Base-by-base conservation (phyloP, 352 stramenopile species). In the Globisporangium iwayamae region DNA sequence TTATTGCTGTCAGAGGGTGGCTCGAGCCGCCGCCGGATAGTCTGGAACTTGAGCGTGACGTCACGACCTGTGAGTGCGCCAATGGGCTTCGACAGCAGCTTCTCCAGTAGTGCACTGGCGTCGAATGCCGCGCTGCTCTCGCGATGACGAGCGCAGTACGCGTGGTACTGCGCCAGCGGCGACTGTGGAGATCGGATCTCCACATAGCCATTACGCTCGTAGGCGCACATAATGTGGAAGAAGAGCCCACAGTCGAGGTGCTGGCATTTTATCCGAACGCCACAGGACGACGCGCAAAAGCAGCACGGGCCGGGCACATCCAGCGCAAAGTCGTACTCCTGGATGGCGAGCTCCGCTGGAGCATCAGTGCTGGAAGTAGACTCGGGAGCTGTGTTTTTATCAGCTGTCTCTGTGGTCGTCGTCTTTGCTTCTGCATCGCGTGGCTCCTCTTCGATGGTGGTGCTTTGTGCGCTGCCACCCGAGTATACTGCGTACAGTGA, bases 131-230 rank as follows among this genome's bases (percentile, higher is more conserved):
- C 71, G 51, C 30, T 43, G 18, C 30, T 73, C 4, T 69, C 56
- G 7, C 62, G 60, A 71, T 94, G 85, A 4, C 83, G 85, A n/a
- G 77, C 71, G 34, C 85, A 94, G 61, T 89, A 94, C 25, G 74
- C 81, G 55, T 89, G 79, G 51, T 77, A 80, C 45, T 82, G 70
- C 8, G 68, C 60, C 16, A 90, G n/a, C 16, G 43, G 14, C 57
- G 62, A 34, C 52, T 72, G n/a, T 48, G 65, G 41, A 69, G 16
- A 43, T 3, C 25, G 45, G 30, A 66, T 70, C 53, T 85, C 76
- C 18, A 88, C 52, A 28, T 74, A 67, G 10, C 79, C 79, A 55
- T 62, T 69, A 32, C 36, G 25, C 13, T 65, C 60, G 69, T 79
- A 73, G 25, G 80, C 80, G 43, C 83, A 93, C 70, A 80, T 78